A percentile compares a stretch with the other conserved stretches of the same genome.
These are phyloP conservation scores for Lentinula detonsa DNA, from an alignment of 768 basidiomycete genomes.

Conservation along the genomic window DNA sequence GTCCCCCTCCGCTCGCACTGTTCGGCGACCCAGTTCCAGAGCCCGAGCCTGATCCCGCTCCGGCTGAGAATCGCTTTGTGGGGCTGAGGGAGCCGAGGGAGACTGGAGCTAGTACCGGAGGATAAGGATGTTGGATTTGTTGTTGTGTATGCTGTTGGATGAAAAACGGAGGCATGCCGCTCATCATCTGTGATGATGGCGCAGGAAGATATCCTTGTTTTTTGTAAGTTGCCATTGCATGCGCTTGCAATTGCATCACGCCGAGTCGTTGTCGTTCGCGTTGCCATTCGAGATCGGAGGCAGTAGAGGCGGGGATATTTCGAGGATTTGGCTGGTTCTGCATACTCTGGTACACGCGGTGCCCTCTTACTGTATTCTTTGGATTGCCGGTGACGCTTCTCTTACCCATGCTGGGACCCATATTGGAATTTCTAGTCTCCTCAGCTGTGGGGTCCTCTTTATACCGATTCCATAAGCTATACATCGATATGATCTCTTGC, in stretches of 20 bases:
- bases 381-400: background rate
- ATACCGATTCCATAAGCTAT: slow-evolving; percentile 85
- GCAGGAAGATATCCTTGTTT: background rate
- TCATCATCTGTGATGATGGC: background rate
- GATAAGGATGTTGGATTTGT: background rate
- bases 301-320: background rate
- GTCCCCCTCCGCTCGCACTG: background rate
- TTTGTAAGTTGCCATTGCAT: background rate
- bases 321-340: slow-evolving; percentile 5
- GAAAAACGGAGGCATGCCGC: background rate
- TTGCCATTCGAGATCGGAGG: background rate
- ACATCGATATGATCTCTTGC: slow-evolving; percentile 88
- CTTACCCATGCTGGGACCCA: background rate
- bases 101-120: background rate
- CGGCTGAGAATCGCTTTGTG: background rate
- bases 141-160: background rate
- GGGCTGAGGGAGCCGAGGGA: background rate
- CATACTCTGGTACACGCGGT: background rate
- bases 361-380: background rate
- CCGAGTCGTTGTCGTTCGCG: background rate
- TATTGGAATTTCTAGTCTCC: background rate
- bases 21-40: background rate
- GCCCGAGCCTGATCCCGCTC: background rate
- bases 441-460: slow-evolving; percentile 52
- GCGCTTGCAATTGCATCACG: background rate